A percentile compares a stretch with the other conserved stretches of the same genome.
These are phyloP conservation scores for Phytophthora pisi DNA, from an alignment of 352 stramenopile species.

Conservation along the genomic window DNA sequence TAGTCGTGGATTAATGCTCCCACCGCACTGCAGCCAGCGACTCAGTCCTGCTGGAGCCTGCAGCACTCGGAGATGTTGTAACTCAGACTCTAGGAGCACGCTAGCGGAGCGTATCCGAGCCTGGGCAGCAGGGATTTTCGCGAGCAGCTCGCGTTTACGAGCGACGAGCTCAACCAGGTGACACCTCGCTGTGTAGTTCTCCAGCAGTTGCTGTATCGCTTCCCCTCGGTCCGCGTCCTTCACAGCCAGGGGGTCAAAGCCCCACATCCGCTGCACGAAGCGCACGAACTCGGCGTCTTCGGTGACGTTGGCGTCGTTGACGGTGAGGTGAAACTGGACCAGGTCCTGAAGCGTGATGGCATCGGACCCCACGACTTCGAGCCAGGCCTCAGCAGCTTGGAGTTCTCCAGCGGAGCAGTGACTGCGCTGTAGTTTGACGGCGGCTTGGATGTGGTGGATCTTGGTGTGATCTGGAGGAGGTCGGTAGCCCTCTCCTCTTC, in stretches of 20 bases:
- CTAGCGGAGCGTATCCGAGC: constrained; percentile 24
- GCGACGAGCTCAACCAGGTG: constrained; percentile 22
- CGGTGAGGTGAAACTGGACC: constrained; percentile 49
- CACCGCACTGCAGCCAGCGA: constrained; percentile 27
- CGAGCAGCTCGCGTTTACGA: constrained; percentile 36
- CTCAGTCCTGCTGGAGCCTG: constrained; percentile 28
- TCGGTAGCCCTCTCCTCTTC: constrained; percentile 43
- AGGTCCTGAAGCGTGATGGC: constrained; percentile 46
- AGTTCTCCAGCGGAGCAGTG: constrained; percentile 48
- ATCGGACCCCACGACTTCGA: constrained; percentile 21
- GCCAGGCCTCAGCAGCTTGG: constrained; percentile 39
- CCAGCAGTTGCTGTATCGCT: constrained; percentile 34
- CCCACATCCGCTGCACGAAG: constrained; percentile 68
- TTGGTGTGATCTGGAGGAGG: constrained; percentile 58
- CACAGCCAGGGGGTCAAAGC: constrained; percentile 41
- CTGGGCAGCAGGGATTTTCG: constrained; percentile 31
- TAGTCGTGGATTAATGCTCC: constrained; percentile 22
- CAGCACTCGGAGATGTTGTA: constrained; percentile 31
- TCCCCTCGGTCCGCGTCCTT: constrained; percentile 37
- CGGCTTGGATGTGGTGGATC: constrained; percentile 48
- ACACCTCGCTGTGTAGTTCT: constrained; percentile 39
- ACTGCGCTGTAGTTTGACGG: constrained; percentile 54
- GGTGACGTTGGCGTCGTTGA: constrained; percentile 49
- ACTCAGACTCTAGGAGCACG: constrained; percentile 19
- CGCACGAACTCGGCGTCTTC: constrained; percentile 71